phyloP scores from a whole-genome alignment of 108 stramenopile genomes.

The Aurantiochytrium sp. region DNA sequence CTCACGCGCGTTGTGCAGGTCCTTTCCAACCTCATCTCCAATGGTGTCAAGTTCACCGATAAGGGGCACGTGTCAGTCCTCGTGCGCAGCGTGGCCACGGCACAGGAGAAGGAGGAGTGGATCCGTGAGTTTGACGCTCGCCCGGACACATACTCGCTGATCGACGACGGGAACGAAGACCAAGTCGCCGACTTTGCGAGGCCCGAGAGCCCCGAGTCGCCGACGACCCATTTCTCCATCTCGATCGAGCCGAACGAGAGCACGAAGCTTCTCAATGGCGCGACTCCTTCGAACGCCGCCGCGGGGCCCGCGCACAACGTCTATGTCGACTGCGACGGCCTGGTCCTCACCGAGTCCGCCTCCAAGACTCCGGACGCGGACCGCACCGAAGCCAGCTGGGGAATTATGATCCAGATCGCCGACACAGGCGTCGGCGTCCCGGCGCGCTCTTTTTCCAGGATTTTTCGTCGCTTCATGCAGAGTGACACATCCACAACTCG shows the following conservation, averaged over 20 bases:
- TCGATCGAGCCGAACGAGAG: too few species aligned
- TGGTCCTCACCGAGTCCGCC: too few species aligned
- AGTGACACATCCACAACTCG: not conserved
- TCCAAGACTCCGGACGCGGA: too few species aligned
- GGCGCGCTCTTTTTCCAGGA: not conserved
- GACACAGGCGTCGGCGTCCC: not conserved
- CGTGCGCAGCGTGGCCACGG: not conserved
- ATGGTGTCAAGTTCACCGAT: conserved; percentile 18
- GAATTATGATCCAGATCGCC: not conserved
- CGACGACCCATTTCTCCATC: too few species aligned
- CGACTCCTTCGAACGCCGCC: too few species aligned
- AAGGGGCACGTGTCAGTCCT: not conserved
- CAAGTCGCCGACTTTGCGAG: too few species aligned
- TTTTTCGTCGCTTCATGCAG: conserved; percentile 21
- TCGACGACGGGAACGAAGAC: too few species aligned
- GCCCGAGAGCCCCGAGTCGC: too few species aligned
- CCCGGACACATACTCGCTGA: not conserved
- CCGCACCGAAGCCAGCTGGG: too few species aligned
- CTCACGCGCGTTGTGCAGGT: not conserved
- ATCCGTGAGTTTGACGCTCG: not conserved
- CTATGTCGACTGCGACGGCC: too few species aligned
- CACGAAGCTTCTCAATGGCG: too few species aligned
- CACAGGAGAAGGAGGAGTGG: not conserved
- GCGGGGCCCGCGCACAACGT: too few species aligned
- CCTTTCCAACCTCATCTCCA: not conserved